Evolutionary conservation across 2,329 filamentous ascomycete species (phyloP).

Genomic region (Blumeria graminis): DNA sequence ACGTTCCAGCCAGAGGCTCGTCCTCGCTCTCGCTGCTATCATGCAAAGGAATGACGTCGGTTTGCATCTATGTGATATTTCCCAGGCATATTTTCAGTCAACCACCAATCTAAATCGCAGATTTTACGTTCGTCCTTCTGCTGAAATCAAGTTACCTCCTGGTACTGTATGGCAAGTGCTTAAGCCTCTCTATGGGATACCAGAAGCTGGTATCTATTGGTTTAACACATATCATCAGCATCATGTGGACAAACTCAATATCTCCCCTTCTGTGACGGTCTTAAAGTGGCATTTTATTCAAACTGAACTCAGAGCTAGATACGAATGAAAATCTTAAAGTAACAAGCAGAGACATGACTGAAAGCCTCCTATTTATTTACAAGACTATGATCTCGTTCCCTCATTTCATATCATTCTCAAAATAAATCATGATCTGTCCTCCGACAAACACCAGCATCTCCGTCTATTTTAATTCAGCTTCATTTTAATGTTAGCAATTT

Average conservation of each 20-base stretch:
- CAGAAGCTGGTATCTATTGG: slow-evolving; percentile 2
- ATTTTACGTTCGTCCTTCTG: background rate
- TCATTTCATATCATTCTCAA: too few relatives aligned
- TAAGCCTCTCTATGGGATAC: slow-evolving; percentile 1
- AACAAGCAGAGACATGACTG: too few relatives aligned
- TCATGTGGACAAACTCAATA: slow-evolving; percentile 1
- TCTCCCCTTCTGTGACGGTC: background rate
- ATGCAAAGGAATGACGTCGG: background rate
- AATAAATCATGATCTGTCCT: too few relatives aligned
- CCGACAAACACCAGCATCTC: too few relatives aligned
- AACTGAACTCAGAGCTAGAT: too few relatives aligned
- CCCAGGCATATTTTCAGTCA: background rate
- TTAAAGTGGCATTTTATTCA: too few relatives aligned
- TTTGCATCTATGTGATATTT: slow-evolving; percentile 1
- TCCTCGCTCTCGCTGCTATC: background rate
- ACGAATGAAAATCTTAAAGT: too few relatives aligned
- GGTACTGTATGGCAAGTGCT: background rate
- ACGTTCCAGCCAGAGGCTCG: slow-evolving; percentile 1
- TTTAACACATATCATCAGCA: slow-evolving; percentile 1
- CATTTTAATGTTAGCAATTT: too few relatives aligned
- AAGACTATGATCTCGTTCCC: too few relatives aligned
- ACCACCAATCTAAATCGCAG: background rate
- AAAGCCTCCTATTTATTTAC: too few relatives aligned
- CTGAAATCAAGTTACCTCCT: background rate
- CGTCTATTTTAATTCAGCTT: too few relatives aligned